A percentile compares a stretch with the other conserved stretches of the same genome.
phyloP scores from a whole-genome alignment of 2,329 filamentous ascomycete genomes.

The Hymenoscyphus infarciens region DNA sequence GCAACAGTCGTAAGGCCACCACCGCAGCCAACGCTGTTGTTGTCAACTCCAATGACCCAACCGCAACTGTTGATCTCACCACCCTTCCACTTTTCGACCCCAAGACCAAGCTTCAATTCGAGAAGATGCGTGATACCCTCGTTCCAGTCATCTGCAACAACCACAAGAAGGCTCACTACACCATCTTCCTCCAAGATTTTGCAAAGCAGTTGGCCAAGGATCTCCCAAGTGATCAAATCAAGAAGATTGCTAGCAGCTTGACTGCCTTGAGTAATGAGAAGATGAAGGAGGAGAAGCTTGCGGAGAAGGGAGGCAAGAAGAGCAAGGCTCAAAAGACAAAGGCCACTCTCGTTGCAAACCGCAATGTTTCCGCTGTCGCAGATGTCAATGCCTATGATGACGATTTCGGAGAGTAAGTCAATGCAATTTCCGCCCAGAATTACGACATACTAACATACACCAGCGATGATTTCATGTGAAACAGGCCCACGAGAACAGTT shows the following conservation, averaged over 20 bases:
- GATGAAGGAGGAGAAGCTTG: slow-evolving; percentile 95
- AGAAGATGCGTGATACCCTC: slow-evolving; percentile 72
- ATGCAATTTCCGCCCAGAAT: background rate
- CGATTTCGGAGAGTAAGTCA: slow-evolving; percentile 79
- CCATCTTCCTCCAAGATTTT: slow-evolving; percentile 87
- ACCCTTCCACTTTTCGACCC: slow-evolving; percentile 84
- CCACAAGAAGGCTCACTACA: slow-evolving; percentile 85
- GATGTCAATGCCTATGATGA: slow-evolving; percentile 81
- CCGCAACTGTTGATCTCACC: slow-evolving; percentile 75
- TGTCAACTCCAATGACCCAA: slow-evolving; percentile 70
- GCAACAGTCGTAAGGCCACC: slow-evolving; percentile 62
- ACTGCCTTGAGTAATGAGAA: slow-evolving; percentile 96
- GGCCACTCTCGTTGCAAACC: slow-evolving; percentile 68
- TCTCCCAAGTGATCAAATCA: slow-evolving; percentile 87
- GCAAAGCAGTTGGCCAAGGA: slow-evolving; percentile 83
- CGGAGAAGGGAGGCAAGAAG: slow-evolving; percentile 95
- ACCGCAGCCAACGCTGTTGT: slow-evolving; percentile 62
- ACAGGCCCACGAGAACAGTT: slow-evolving; percentile 15
- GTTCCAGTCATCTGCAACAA: slow-evolving; percentile 71
- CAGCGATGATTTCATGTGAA: slow-evolving; percentile 73
- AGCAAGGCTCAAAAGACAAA: slow-evolving; percentile 95
- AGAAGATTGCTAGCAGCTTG: slow-evolving; percentile 85
- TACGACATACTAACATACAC: slow-evolving; percentile 22
- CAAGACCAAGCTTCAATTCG: slow-evolving; percentile 80
- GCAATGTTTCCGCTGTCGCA: slow-evolving; percentile 50